These are phyloP conservation scores for Alternaria gansuensis DNA, from an alignment of 2,329 filamentous ascomycete genomes.

Conservation along the genomic window DNA sequence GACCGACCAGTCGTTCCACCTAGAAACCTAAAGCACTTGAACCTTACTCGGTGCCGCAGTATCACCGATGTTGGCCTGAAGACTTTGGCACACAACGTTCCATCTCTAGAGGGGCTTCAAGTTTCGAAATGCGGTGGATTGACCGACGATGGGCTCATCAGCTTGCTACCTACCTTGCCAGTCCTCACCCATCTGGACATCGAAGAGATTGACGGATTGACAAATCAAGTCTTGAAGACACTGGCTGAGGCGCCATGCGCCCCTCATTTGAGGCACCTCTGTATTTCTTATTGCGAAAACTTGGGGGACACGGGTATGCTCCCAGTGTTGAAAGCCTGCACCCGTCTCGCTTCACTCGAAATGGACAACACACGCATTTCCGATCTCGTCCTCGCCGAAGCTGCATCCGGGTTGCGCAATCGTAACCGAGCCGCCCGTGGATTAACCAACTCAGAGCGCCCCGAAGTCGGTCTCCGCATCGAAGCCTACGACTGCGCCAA, in stretches of 20 bases:
- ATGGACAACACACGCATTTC: constrained; percentile 95
- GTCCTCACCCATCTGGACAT: constrained; percentile 85
- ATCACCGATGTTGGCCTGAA: constrained; percentile 78
- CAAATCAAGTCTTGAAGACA: constrained; percentile 76
- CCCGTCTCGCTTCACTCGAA: constrained; percentile 73
- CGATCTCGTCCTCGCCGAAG: constrained; percentile 84
- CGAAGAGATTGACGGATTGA: constrained; percentile 82
- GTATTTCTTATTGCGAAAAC: constrained; percentile 88
- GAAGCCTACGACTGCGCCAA: constrained; percentile 92
- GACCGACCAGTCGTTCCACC: constrained; percentile 78
- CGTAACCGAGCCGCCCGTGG: constrained; percentile 63
- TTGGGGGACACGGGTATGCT: constrained; percentile 86
- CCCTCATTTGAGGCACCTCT: constrained; percentile 76
- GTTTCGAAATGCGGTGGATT: constrained; percentile 79
- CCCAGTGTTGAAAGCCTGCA: constrained; percentile 79
- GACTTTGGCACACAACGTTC: constrained; percentile 76
- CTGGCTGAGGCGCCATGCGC: constrained; percentile 81
- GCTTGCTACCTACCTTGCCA: constrained; percentile 77
- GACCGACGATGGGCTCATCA: constrained; percentile 75
- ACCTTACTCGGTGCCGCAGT: constrained; percentile 79
- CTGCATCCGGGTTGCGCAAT: constrained; percentile 77
- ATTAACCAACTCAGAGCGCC: constrained; percentile 43
- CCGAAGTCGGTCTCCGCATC: constrained; percentile 71
- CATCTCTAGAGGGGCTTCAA: constrained; percentile 81
- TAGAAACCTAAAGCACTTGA: constrained; percentile 81